Evolutionary conservation across 371 early-diverging fungal species (phyloP).

Genomic region (Batkoa obscura): DNA sequence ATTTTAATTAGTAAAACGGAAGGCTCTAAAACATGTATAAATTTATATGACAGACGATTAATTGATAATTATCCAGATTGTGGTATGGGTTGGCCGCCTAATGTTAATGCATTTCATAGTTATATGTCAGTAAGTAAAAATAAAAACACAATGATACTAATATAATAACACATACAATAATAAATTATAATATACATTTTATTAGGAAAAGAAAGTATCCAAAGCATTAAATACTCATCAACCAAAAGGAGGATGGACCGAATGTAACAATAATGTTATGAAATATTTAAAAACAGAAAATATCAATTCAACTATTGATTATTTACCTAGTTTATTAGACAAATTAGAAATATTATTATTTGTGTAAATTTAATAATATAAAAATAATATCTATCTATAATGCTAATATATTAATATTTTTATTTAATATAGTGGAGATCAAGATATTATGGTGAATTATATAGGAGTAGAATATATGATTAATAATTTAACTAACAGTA

Average conservation of each 20-base stretch:
- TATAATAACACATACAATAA: too few species aligned
- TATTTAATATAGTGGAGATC: not conserved
- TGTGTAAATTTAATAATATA: not conserved
- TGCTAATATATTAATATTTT: not conserved
- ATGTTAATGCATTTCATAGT: not conserved
- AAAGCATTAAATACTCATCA: not conserved
- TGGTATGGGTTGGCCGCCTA: conserved; percentile 57
- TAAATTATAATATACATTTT: not conserved
- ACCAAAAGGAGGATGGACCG: not conserved
- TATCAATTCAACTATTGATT: not conserved
- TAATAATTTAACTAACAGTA: not conserved
- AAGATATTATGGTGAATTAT: not conserved
- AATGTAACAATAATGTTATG: not conserved
- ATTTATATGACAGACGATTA: conserved; percentile 64
- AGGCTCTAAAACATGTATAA: conserved; percentile 27
- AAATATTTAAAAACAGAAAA: not conserved
- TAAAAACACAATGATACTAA: not conserved
- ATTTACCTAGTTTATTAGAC: not conserved
- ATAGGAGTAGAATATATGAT: not conserved
- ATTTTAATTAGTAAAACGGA: not conserved
- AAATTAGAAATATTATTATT: not conserved
- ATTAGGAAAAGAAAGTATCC: not conserved
- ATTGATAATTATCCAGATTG: conserved; percentile 39
- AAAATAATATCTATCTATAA: not conserved
- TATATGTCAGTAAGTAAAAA: conserved; percentile 1